Base-by-base conservation (phyloP, 306 rosid genomes). In the Castanopsis chinensis region DNA sequence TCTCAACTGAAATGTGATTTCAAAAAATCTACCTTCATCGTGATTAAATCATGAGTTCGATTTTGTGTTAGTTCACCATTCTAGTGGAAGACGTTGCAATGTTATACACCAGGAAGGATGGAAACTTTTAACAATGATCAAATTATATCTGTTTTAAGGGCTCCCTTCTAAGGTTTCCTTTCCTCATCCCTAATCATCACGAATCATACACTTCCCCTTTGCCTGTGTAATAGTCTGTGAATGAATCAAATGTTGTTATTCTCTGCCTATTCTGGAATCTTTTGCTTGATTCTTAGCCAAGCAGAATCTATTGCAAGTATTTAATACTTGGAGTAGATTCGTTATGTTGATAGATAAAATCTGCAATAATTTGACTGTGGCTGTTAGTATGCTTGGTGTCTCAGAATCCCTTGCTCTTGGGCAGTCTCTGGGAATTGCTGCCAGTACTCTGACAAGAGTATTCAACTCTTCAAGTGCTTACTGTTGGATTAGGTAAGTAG, bases 361-460 rank as follows among this genome's bases (percentile, higher is more conserved):
- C 60, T 94, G 99, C 85, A 94, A 94, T 75, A 94, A 94, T 84
- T 80, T 94, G 89, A 92, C 99, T 76, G 23, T 94, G 92, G 95
- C 95, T 83, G 92, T 94, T 74, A 94, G 99, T 71, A 94, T 94
- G 97, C 87, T 94, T 78, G 99, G 99, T 77, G 77, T 94, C 76
- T 94, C 99, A 81, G 97, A 94, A 83, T 96, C 99, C 73, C 91
- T 94, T 57, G 91, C 95, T 77, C 86, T 94, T 45, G 99, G 97
- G 51, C 99, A 94, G 81, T 91, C 92, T 49, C 83, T 94, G 1
- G 97, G 99, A 74, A 93, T 94, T 79, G 7, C 93, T 61, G 90
- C 97, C 28, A 81, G 78, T 71, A 92, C 94, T 82, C 86, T 94
- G 81, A 87, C 99, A 27, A 79, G 88, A 72, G 92, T 94, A 43